Base-by-base conservation (phyloP, 2,329 filamentous ascomycete species). In the Phaeophleospora eucalypticola region DNA sequence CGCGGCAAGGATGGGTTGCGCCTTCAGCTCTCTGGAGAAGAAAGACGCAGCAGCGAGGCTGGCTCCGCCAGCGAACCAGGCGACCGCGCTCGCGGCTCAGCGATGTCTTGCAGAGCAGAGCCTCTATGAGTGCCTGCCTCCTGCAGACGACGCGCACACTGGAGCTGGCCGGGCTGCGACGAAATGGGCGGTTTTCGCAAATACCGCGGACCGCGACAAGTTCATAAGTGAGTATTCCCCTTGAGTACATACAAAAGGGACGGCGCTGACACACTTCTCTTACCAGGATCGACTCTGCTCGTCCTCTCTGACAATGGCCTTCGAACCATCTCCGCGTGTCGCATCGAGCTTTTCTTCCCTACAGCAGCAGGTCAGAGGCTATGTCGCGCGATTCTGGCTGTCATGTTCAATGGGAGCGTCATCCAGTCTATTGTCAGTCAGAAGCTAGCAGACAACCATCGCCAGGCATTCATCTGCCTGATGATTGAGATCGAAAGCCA, bases 251-350 rank as follows among this genome's bases (percentile, higher is more conserved):
- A 10, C 17, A 12, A 15, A 20, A 7, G 12, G 18, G 21, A 15
- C 17, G 10, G 27, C 33, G 37, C 47, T 51, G 38, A 48, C 40
- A 36, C 9, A 27, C 21, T 19, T 4, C 36, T 10, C 7, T 8
- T 15, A 17, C n/a, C 38, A 54, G 52, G 36, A 29, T 29, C 40
- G 16, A 37, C 36, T 14, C 21, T 52, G 17, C 42, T 56, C 15
- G 51, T 56, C 14, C 53, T 56, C 17, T 49, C 53, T 17, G 45
- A 43, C 7, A 56, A 56, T 34, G 53, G 53, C 24, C 12, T 39
- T 4, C 43, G 45, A 12, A 10, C 24, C 14, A 49, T 56, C 24
- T 20, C 20, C 16, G 17, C 36, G 9, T 39, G 29, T 15, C 19
- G 35, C 14, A 15, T 52, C 29, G 41, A 51, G 12, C 46, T 56